Evolutionary conservation across 1,284 basidiomycete genomes (phyloP).

Genomic region (Ustilago tritici): DNA sequence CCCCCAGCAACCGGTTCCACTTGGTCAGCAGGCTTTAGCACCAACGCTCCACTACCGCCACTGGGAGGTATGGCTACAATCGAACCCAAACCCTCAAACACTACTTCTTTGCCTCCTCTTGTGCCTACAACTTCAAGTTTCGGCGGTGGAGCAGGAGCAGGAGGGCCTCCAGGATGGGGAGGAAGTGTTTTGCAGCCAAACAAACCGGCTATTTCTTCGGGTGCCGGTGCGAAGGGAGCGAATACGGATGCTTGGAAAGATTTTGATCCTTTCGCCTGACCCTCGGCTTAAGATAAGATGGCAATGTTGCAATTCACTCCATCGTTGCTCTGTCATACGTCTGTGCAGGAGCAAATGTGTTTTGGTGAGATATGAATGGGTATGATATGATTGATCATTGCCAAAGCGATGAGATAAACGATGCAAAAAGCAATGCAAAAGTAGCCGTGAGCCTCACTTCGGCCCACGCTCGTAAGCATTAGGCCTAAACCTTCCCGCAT

Average conservation of each 20-base stretch:
- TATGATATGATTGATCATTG: neutral
- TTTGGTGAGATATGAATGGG: neutral
- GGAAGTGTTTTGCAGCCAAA: conserved; percentile 47
- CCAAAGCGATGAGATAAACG: neutral
- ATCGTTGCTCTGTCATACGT: neutral
- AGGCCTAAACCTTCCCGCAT: conserved; percentile 9
- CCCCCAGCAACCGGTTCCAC: conserved; percentile 38
- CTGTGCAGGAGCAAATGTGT: neutral
- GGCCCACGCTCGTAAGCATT: conserved; percentile 46
- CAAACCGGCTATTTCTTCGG: conserved; percentile 7
- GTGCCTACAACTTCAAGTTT: neutral
- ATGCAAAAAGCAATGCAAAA: neutral
- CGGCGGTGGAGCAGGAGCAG: conserved; percentile 8
- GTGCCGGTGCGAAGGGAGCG: neutral
- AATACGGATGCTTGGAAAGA: conserved; percentile 53
- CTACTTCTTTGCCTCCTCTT: neutral
- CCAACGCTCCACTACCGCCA: neutral
- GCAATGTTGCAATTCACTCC: neutral
- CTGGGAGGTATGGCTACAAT: conserved; percentile 18
- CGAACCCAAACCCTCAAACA: conserved; percentile 6
- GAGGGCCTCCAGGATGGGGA: conserved; percentile 38
- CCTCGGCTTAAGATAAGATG: neutral
- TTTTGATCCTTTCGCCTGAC: conserved; percentile 55
- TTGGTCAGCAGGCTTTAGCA: conserved; percentile 8
- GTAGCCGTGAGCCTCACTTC: conserved; percentile 4